These are phyloP conservation scores for Phytophthora meadii DNA, from an alignment of 352 stramenopile genomes.

Conservation along the genomic window DNA sequence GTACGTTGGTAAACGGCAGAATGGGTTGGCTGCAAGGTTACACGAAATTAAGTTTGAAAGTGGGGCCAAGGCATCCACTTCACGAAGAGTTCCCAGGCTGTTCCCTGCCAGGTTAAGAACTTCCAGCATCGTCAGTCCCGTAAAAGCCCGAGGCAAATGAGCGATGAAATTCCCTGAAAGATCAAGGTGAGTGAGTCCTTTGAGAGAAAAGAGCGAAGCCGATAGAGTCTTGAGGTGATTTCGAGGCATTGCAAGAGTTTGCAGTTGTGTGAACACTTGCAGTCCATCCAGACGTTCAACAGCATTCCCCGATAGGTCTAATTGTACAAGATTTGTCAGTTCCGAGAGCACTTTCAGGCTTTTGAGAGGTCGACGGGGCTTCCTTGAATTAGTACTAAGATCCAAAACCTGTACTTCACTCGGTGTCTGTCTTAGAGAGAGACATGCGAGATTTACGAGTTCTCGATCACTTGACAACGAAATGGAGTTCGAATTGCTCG, in stretches of 20 bases:
- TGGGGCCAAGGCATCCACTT: constrained; percentile 65
- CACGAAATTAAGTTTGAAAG: constrained; percentile 73
- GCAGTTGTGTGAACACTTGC: constrained; percentile 54
- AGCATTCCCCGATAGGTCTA: constrained; percentile 76
- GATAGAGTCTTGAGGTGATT: constrained; percentile 80
- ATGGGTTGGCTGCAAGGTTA: constrained; percentile 72
- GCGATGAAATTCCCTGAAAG: constrained; percentile 85
- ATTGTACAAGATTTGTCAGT: constrained; percentile 55
- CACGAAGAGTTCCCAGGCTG: constrained; percentile 70
- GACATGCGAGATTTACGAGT: constrained; percentile 47
- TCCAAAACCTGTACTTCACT: constrained; percentile 46
- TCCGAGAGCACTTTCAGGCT: constrained; percentile 53
- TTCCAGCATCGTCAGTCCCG: constrained; percentile 57
- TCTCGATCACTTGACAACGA: constrained; percentile 43
- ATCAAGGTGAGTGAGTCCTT: constrained; percentile 57
- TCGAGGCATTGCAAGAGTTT: constrained; percentile 55
- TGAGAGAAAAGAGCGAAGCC: constrained; percentile 51
- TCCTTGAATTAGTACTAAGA: constrained; percentile 57
- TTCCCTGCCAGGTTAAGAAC: constrained; percentile 76
- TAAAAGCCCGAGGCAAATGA: constrained; percentile 70
- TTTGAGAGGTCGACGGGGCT: constrained; percentile 66
- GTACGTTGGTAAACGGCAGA: constrained; percentile 80
- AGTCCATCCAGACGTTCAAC: constrained; percentile 64
- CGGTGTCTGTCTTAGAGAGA: constrained; percentile 28
- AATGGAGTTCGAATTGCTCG: constrained; percentile 22